A percentile compares a stretch with the other conserved stretches of the same genome.
Conservation (phyloP, 306 rosid genomes). For the Abrus precatorius region DNA sequence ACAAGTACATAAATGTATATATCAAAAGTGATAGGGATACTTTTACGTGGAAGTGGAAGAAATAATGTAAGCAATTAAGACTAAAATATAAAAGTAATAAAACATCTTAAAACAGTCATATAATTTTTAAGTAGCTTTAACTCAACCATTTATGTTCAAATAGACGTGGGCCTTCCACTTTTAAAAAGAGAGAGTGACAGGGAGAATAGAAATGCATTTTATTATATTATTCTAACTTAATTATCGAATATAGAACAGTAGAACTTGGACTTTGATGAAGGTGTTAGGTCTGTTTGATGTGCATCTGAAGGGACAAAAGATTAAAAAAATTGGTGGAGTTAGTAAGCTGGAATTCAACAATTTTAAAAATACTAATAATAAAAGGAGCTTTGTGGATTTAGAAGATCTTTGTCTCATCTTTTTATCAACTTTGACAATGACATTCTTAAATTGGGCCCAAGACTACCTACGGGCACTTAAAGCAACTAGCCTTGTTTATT, state of each 20-base stretch:
- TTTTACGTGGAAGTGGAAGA: too few relatives aligned
- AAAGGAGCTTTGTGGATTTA: constrained; percentile 53
- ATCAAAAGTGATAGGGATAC: too few relatives aligned
- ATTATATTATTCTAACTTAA: too few relatives aligned
- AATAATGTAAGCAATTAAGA: too few relatives aligned
- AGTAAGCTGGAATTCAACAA: constrained; percentile 45
- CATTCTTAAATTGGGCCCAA: constrained; percentile 49
- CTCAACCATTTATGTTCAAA: too few relatives aligned
- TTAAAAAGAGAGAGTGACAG: too few relatives aligned
- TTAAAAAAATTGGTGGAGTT: background rate
- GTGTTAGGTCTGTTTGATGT: constrained; percentile 6
- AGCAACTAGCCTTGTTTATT: constrained; percentile 34
- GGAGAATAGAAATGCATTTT: too few relatives aligned
- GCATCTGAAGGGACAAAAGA: background rate
- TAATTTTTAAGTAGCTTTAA: too few relatives aligned
- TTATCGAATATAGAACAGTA: background rate
- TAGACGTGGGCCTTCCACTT: too few relatives aligned
- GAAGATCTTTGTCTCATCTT: constrained; percentile 61
- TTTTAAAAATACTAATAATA: constrained; percentile 23
- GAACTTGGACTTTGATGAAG: background rate
- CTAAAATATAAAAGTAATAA: too few relatives aligned
- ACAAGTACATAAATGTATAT: too few relatives aligned
- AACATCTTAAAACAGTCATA: too few relatives aligned
- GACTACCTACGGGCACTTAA: constrained; percentile 54
- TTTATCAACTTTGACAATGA: constrained; percentile 42